phyloP scores from a whole-genome alignment of 1,139 yeast genomes.

The Taphrina sp. region DNA sequence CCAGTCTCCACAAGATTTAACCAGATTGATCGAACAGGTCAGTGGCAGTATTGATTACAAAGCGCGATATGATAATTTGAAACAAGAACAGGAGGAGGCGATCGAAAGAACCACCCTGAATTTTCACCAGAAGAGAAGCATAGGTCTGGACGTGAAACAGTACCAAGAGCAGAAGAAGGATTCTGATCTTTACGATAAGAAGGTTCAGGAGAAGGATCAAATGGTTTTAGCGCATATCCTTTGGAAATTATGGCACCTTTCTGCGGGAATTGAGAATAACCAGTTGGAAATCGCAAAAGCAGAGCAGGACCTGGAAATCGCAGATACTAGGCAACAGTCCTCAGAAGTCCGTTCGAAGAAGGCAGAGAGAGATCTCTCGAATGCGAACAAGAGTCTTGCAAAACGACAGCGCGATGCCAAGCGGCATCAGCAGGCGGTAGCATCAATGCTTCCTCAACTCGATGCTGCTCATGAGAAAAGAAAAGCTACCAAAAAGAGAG shows the following conservation, averaged over 20 bases:
- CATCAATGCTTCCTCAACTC: constrained; percentile 51
- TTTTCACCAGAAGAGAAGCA: constrained; percentile 68
- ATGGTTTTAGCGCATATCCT: constrained; percentile 55
- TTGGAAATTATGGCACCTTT: constrained; percentile 68
- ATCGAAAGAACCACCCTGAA: constrained; percentile 64
- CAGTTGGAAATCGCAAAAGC: constrained; percentile 19
- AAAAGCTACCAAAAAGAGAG: constrained; percentile 51
- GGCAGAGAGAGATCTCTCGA: constrained; percentile 48
- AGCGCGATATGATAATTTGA: constrained; percentile 64
- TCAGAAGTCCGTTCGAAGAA: constrained; percentile 42
- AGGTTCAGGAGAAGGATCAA: constrained; percentile 52
- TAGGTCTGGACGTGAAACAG: constrained; percentile 74
- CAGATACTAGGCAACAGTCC: constrained; percentile 42
- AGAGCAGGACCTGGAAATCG: constrained; percentile 15
- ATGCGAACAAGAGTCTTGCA: constrained; percentile 49
- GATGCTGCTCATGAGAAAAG: constrained; percentile 60
- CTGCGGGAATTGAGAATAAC: constrained; percentile 46
- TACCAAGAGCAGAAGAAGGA: constrained; percentile 75
- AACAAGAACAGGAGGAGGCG: constrained; percentile 65
- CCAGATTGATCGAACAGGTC: constrained; percentile 72
- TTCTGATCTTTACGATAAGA: constrained; percentile 65
- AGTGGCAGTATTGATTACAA: constrained; percentile 57
- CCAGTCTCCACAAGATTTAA: constrained; percentile 74
- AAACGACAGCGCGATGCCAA: constrained; percentile 49
- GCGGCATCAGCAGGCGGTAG: constrained; percentile 49